Evolutionary conservation across 2,329 filamentous ascomycete species (phyloP).

Genomic region (Aureobasidium musti): DNA sequence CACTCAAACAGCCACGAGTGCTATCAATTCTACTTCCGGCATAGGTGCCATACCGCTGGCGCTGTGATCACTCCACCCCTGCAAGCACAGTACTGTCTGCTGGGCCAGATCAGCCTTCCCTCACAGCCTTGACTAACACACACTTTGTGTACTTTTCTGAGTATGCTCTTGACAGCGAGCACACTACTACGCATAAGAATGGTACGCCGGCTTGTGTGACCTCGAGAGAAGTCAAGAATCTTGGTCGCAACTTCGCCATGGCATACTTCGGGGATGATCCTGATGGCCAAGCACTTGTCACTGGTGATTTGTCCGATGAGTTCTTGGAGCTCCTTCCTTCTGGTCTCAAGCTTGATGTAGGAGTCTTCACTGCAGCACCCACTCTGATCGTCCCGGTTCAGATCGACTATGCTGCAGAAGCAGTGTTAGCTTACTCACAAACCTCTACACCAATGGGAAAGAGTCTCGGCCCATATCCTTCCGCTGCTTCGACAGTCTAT

Average conservation of each 20-base stretch:
- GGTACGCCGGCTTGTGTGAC: slow-evolving; percentile 40
- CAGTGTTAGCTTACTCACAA: slow-evolving; percentile 31
- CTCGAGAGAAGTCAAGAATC: slow-evolving; percentile 41
- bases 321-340: slow-evolving; percentile 31
- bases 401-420: slow-evolving; percentile 40
- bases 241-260: slow-evolving; percentile 43
- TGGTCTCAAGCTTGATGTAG: slow-evolving; percentile 37
- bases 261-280: slow-evolving; percentile 42
- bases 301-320: slow-evolving; percentile 33
- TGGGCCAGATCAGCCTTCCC: slow-evolving; percentile 7
- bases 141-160: slow-evolving; percentile 49
- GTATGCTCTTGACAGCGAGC: slow-evolving; percentile 46
- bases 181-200: slow-evolving; percentile 35
- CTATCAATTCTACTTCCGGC: slow-evolving; percentile 36
- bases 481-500: background rate
- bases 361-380: slow-evolving; percentile 45
- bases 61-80: slow-evolving; percentile 38
- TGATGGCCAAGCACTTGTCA: slow-evolving; percentile 37
- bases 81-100: slow-evolving; percentile 31
- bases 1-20: slow-evolving; percentile 38
- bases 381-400: slow-evolving; percentile 49
- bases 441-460: background rate
- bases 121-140: slow-evolving; percentile 37
- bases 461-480: background rate
- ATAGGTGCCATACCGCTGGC: slow-evolving; percentile 37